Evolutionary conservation across 2,329 filamentous ascomycete genomes (phyloP).

Genomic region (Ascochyta fabae): DNA sequence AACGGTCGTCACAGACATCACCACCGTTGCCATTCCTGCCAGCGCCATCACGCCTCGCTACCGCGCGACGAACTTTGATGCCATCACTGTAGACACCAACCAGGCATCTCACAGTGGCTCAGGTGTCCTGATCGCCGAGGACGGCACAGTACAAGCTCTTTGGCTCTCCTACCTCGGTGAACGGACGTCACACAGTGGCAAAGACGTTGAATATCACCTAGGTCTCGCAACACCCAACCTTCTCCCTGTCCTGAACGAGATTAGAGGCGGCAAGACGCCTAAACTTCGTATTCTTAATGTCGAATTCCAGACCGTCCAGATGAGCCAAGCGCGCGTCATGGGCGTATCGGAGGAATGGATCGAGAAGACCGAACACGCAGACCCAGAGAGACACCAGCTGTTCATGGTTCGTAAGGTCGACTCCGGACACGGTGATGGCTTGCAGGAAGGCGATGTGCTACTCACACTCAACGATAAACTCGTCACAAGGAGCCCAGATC

Average conservation of each 20-base stretch:
- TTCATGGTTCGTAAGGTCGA: constrained; percentile 97
- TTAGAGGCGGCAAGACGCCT: constrained; percentile 79
- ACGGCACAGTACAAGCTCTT: constrained; percentile 90
- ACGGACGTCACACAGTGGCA: constrained; percentile 75
- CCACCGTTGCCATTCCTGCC: constrained; percentile 92
- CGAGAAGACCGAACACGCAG: constrained; percentile 82
- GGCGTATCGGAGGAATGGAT: constrained; percentile 97
- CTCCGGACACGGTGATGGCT: constrained; percentile 65
- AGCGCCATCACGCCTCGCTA: constrained; percentile 92
- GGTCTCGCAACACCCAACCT: constrained; percentile 88
- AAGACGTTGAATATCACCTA: constrained; percentile 96
- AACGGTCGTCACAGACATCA: constrained; percentile 95
- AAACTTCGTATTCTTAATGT: constrained; percentile 90
- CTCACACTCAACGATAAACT: constrained; percentile 89
- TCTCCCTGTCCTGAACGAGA: constrained; percentile 84
- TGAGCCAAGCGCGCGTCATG: constrained; percentile 97
- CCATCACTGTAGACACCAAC: constrained; percentile 94
- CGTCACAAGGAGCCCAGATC: constrained; percentile 89
- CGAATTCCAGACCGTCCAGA: constrained; percentile 93
- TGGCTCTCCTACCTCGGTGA: constrained; percentile 98
- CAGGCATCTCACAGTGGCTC: constrained; percentile 91
- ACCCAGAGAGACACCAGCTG: constrained; percentile 90
- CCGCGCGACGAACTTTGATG: constrained; percentile 92
- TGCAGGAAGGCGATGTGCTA: constrained; percentile 91
- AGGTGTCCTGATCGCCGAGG: constrained; percentile 86